Percentiles rank a stretch among this genome's conserved stretches.
These are phyloP conservation scores for Avena sativa DNA, from an alignment of 176 grass and related monocot genomes.

Conservation along the genomic window DNA sequence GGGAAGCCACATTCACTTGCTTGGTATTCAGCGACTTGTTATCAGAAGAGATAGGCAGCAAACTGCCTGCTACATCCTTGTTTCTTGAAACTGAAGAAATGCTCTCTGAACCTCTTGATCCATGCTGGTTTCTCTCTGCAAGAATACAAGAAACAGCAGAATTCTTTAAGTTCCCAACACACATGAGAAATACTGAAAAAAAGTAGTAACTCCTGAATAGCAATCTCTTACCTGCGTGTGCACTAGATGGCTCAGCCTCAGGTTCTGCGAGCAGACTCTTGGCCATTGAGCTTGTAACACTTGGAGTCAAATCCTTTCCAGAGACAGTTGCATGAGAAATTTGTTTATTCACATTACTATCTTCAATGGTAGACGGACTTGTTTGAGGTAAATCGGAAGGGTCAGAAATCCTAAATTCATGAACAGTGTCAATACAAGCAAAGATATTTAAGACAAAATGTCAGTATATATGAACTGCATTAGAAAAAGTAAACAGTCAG, in stretches of 20 bases:
- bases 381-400: constrained; percentile 75
- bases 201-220: neutral
- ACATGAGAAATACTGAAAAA: constrained; percentile 7
- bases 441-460: constrained; percentile 2
- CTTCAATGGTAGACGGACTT: constrained; percentile 51
- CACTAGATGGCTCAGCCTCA: constrained; percentile 39
- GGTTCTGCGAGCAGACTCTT: constrained; percentile 45
- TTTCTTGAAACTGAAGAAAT: constrained; percentile 29
- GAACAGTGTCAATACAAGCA: constrained; percentile 43
- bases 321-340: constrained; percentile 51
- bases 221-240: constrained; percentile 52
- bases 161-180: constrained; percentile 24
- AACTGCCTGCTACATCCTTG: constrained; percentile 34
- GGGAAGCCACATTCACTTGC: constrained; percentile 38
- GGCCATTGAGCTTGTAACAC: constrained; percentile 35
- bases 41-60: constrained; percentile 35
- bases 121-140: constrained; percentile 47
- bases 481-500: constrained; percentile 4
- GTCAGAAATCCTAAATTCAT: constrained; percentile 82
- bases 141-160: constrained; percentile 40
- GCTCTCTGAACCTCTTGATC: constrained; percentile 33
- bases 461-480: constrained; percentile 36
- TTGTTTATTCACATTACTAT: constrained; percentile 46
- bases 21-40: constrained; percentile 32
- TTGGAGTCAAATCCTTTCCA: constrained; percentile 40